Conservation (phyloP, 192 early-diverging fungal species). For the Umbelopsis ramanniana region DNA sequence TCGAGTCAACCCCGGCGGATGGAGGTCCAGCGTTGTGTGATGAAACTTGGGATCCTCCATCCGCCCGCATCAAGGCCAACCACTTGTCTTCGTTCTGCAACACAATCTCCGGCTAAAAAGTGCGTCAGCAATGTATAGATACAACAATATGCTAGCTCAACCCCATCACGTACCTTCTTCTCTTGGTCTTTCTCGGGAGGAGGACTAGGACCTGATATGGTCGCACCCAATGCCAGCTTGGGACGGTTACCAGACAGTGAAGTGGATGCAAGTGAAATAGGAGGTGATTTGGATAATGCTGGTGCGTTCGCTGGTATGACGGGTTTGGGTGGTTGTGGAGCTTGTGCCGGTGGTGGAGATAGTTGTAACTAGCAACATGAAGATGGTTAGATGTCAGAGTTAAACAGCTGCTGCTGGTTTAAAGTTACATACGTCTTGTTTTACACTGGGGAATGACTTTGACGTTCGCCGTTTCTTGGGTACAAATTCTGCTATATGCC, state of each 20-base stretch:
- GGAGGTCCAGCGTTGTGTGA: background rate
- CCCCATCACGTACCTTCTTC: background rate
- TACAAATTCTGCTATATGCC: background rate
- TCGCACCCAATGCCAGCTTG: conserved; percentile 31
- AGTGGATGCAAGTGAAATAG: background rate
- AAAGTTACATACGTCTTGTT: background rate
- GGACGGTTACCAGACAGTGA: conserved; percentile 25
- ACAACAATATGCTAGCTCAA: background rate
- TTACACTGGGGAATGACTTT: background rate
- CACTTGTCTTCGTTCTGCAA: conserved; percentile 15
- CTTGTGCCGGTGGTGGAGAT: background rate
- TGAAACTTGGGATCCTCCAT: background rate
- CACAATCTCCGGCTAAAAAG: background rate
- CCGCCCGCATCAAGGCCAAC: background rate
- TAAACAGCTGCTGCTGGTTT: background rate
- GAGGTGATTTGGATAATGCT: conserved; percentile 3
- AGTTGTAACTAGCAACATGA: background rate
- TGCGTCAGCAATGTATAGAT: background rate
- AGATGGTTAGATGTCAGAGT: background rate
- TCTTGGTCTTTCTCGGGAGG: conserved; percentile 9
- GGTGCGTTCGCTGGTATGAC: background rate
- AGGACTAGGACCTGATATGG: background rate
- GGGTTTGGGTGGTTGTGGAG: background rate
- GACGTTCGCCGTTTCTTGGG: background rate
- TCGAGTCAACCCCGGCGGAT: background rate